Base-by-base conservation (phyloP, 106 monocot genomes). In the Dendrobium chrysotoxum region DNA sequence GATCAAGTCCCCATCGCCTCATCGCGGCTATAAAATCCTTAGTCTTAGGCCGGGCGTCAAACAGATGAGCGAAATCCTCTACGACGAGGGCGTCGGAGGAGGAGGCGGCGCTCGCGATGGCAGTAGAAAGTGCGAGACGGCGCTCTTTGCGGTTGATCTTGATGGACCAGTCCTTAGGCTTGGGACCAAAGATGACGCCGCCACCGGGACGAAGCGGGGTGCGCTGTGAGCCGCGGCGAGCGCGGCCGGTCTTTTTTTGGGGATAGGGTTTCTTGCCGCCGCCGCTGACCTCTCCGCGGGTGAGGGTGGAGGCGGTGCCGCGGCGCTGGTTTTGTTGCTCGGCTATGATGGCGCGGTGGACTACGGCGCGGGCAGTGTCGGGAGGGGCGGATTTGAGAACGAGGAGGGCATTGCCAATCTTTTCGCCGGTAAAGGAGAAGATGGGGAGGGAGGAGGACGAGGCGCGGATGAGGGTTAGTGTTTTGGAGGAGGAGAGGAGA, bases 101-200 rank as follows among this genome's bases (percentile, higher is more conserved):
- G 4, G 75, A 47, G 41, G 84, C 92, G 16, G 91, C 94, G 72
- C 91, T 94, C 66, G 94, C 83, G 64, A 97, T 85, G 77, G 97
- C 97, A 17, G 97, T 97, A 64, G 97, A 97, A 26, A 97, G 75
- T 46, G 97, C 90, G 50, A 97, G 87, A 38, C 88, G 88, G 86
- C 92, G 94, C 92, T 97, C 97, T 92, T 94, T 97, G 86, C 97
- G 92, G 86, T 97, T 97, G 82, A 98, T 98, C 84, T 98, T 98
- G 82, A 91, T 84, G 91, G 83, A 83, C 97, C 97, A 98, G 83
- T 98, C 97, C 71, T 87, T 87, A 39, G 97, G 97, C 79, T 92
- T 92, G 75, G 94, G 97, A 42, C 92, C 97, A 79, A 94, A 94
- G 76, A 94, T 53, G 86, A 98, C 91, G n/a, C 97, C 97, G 4